Conservation (phyloP, 192 early-diverging fungal species). For the Spinellus fusiger region DNA sequence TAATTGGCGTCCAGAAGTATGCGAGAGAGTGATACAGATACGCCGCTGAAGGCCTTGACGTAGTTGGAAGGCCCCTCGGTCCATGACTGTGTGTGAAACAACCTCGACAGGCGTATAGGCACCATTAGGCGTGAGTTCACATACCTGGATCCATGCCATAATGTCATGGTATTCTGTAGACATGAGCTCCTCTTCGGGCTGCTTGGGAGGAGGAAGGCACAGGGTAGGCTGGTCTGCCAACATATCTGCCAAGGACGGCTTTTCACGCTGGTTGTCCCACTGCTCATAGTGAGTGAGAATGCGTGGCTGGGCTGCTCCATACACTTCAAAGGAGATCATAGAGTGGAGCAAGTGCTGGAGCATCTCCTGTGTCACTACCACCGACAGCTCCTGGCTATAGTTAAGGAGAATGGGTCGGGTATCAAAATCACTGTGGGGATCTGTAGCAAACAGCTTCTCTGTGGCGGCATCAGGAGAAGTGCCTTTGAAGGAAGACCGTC, state of each 20-base stretch:
- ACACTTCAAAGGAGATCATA: slow-evolving; percentile 45
- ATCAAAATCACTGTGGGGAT: slow-evolving; percentile 50
- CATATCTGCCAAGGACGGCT: slow-evolving; percentile 25
- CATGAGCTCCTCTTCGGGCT: slow-evolving; percentile 50
- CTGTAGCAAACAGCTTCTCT: slow-evolving; percentile 54
- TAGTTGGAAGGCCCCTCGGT: slow-evolving; percentile 52
- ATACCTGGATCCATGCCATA: slow-evolving; percentile 55
- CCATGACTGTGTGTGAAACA: slow-evolving; percentile 32
- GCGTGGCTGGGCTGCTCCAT: slow-evolving; percentile 37
- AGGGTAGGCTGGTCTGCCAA: slow-evolving; percentile 2
- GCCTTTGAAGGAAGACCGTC: slow-evolving; percentile 53
- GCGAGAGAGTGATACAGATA: slow-evolving; percentile 54
- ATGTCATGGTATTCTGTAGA: slow-evolving; percentile 65
- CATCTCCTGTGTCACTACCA: slow-evolving; percentile 24
- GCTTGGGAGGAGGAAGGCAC: background rate
- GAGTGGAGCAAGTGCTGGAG: slow-evolving; percentile 11
- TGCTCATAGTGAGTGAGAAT: slow-evolving; percentile 38
- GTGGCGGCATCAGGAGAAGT: slow-evolving; percentile 23
- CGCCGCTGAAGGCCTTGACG: slow-evolving; percentile 74
- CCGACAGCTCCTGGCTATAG: slow-evolving; percentile 44
- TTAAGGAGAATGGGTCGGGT: slow-evolving; percentile 43
- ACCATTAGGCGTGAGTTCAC: slow-evolving; percentile 59
- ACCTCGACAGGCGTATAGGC: slow-evolving; percentile 55
- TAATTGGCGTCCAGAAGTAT: slow-evolving; percentile 63
- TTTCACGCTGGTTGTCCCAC: slow-evolving; percentile 47